Evolutionary conservation across 768 basidiomycete genomes (phyloP), one percentile per base, ranked within the genome.

Genomic region (Auriscalpium orientale): DNA sequence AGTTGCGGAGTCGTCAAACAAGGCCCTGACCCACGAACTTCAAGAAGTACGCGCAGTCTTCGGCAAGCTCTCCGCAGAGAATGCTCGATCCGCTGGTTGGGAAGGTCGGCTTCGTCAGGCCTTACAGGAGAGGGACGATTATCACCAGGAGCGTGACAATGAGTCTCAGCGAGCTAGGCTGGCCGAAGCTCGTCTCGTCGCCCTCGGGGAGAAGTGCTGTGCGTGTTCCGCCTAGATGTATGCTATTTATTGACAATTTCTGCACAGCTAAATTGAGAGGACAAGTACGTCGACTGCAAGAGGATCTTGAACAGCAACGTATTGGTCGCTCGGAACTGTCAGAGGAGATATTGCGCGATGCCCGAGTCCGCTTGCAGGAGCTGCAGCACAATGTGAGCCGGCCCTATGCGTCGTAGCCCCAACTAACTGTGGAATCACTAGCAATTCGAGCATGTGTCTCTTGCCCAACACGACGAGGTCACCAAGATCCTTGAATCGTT

Each of bases 121-220:
- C n/a, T 72, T 84, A 52, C 84, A 85, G 65, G 88, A 92, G 68
- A 80, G 81, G 62, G 90, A 93, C 43, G 92, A 95, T 66, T 78
- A 89, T 70, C 85, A 81, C 58, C 90, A 93, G 68, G 92, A 95
- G 66, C 75, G 86, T 22, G 85, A 90, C 54, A 76, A 77, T 51
- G 88, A 91, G 60, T 71, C 78, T 10, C 82, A 86, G 56, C 74
- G 84, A 45, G 84, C 87, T 2, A 76, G 80, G 44, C 65, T 82
- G 36, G 86, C 89, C 9, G 92, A 94, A 62, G 73, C 76, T 8
- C 80, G 85, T 36, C 75, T 85, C 56, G 74, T 76, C 28, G 78
- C 83, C 10, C 72, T 89, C 58, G 83, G 81, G 57, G 84, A 89
- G 54, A 85, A 83, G 65, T 80, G 82, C 56, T 75, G 89, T 89